A percentile compares a stretch with the other conserved stretches of the same genome.
These are phyloP conservation scores for Suillus luteus DNA, from an alignment of 768 basidiomycete species.

Conservation along the genomic window DNA sequence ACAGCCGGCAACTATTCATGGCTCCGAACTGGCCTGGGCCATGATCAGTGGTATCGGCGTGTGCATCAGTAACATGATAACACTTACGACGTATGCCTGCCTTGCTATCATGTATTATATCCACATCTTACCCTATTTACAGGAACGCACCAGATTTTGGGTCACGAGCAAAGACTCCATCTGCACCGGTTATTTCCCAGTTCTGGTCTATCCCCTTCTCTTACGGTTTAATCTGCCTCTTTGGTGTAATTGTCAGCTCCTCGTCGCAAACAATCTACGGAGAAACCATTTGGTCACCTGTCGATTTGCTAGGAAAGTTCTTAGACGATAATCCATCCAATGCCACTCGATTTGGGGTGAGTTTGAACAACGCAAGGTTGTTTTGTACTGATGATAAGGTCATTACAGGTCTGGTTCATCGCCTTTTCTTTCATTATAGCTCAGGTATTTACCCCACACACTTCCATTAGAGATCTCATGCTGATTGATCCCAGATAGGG, in stretches of 20 bases:
- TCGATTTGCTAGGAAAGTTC: constrained; percentile 64
- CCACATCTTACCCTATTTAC: background rate
- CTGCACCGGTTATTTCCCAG: constrained; percentile 60
- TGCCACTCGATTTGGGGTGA: constrained; percentile 63
- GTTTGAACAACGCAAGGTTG: constrained; percentile 10
- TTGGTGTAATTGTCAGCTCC: constrained; percentile 77
- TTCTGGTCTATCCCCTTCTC: constrained; percentile 66
- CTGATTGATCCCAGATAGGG: constrained; percentile 9
- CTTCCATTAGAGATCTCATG: background rate
- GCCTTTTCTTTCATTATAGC: constrained; percentile 72
- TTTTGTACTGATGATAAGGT: constrained; percentile 3
- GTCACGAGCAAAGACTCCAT: constrained; percentile 50
- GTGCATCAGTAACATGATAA: constrained; percentile 76
- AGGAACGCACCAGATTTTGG: constrained; percentile 71
- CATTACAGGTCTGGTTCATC: constrained; percentile 64
- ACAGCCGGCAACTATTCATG: constrained; percentile 57
- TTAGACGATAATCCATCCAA: constrained; percentile 57
- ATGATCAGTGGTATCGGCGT: constrained; percentile 68
- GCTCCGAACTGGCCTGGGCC: constrained; percentile 65
- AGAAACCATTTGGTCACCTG: constrained; percentile 71
- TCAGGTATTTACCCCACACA: constrained; percentile 40
- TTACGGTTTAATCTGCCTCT: constrained; percentile 69
- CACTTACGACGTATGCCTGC: constrained; percentile 55
- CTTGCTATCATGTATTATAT: constrained; percentile 2
- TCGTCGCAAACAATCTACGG: constrained; percentile 70